Conservation (phyloP, 2,329 filamentous ascomycete genomes). For the Orbilia ellipsospora region DNA sequence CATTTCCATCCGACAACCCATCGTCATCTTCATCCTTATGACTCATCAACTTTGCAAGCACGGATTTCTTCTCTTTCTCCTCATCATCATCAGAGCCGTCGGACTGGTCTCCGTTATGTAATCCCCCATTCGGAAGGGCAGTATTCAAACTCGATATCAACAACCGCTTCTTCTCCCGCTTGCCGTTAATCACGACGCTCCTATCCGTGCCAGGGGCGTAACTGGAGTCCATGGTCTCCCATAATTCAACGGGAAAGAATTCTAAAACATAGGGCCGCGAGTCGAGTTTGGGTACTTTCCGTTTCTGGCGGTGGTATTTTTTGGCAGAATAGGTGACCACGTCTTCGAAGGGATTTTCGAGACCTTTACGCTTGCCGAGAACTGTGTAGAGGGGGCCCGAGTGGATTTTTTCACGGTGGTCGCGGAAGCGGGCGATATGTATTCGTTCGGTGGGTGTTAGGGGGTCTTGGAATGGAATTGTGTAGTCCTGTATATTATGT, state of each 20-base stretch:
- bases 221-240: slow-evolving; percentile 57
- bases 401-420: slow-evolving; percentile 59
- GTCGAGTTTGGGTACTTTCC: slow-evolving; percentile 59
- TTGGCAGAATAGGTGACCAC: slow-evolving; percentile 57
- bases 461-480: slow-evolving; percentile 52
- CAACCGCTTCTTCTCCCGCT: slow-evolving; percentile 57
- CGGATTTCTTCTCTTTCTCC: slow-evolving; percentile 56
- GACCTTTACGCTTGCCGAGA: slow-evolving; percentile 57
- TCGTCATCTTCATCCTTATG: slow-evolving; percentile 49
- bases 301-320: slow-evolving; percentile 57
- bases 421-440: slow-evolving; percentile 57
- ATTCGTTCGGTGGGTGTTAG: slow-evolving; percentile 40
- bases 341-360: slow-evolving; percentile 59
- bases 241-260: slow-evolving; percentile 58
- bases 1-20: slow-evolving; percentile 56
- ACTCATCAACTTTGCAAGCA: slow-evolving; percentile 49
- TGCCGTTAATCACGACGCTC: slow-evolving; percentile 56
- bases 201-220: slow-evolving; percentile 44
- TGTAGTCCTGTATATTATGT: slow-evolving; percentile 34
- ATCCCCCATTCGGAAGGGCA: slow-evolving; percentile 44
- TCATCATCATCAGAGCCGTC: slow-evolving; percentile 61
- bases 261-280: slow-evolving; percentile 59
- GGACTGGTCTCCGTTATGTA: slow-evolving; percentile 58
- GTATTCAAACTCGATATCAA: slow-evolving; percentile 57
- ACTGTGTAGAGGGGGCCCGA: slow-evolving; percentile 59